These are phyloP conservation scores for Luzula sylvatica DNA, from an alignment of 176 grass and related monocot genomes.

Conservation along the genomic window DNA sequence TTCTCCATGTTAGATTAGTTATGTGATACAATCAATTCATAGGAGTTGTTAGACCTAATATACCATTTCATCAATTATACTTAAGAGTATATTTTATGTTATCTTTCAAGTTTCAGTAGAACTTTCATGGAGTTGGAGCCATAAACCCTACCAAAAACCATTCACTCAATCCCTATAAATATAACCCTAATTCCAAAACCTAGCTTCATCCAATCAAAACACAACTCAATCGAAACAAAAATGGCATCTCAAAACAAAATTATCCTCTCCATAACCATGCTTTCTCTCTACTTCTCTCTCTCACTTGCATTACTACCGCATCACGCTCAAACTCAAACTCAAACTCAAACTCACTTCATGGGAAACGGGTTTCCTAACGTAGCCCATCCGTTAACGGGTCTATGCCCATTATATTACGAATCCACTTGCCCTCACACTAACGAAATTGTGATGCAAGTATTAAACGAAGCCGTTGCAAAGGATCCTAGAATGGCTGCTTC, in stretches of 20 bases:
- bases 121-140: conserved; percentile 1
- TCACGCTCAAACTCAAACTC: too few species aligned
- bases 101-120: neutral
- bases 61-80: neutral
- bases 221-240: conserved; percentile 2
- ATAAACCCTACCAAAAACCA: conserved; percentile 14
- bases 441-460: conserved; percentile 49
- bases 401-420: conserved; percentile 52
- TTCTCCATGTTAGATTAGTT: too few species aligned
- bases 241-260: conserved; percentile 45
- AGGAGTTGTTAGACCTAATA: neutral
- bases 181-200: neutral
- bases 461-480: conserved; percentile 49
- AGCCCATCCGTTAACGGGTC: conserved; percentile 16
- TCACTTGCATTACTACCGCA: conserved; percentile 29
- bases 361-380: conserved; percentile 22
- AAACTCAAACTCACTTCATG: conserved; percentile 26
- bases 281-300: conserved; percentile 27
- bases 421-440: conserved; percentile 57
- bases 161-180: conserved; percentile 9
- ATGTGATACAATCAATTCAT: neutral
- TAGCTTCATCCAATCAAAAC: conserved; percentile 4
- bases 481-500: conserved; percentile 52
- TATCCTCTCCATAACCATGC: conserved; percentile 22
- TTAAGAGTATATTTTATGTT: neutral